A percentile compares a stretch with the other conserved stretches of the same genome.
phyloP scores from a whole-genome alignment of 208 protist species.

The Leishmania lainsoni region DNA sequence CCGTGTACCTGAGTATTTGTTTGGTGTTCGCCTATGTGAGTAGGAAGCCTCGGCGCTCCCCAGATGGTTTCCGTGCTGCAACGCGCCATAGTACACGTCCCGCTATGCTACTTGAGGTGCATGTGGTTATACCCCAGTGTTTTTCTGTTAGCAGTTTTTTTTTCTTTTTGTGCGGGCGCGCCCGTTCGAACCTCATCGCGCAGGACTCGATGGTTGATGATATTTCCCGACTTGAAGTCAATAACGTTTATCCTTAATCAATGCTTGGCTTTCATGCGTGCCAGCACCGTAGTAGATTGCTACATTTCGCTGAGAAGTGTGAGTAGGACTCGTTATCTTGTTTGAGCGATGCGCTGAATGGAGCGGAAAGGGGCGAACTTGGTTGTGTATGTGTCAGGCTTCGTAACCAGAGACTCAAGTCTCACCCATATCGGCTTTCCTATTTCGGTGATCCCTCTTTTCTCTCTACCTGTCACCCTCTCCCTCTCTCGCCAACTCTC shows the following conservation, averaged over 20 bases:
- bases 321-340: neutral
- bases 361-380: neutral
- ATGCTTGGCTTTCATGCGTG: neutral
- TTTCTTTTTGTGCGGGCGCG: neutral
- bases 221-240: neutral
- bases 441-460: neutral
- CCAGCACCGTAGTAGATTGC: neutral
- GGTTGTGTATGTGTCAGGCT: neutral
- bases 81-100: neutral
- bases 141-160: constrained; percentile 4
- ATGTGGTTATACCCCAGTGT: neutral
- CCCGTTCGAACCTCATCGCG: neutral
- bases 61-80: neutral
- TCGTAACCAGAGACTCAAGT: neutral
- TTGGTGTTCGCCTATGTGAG: neutral
- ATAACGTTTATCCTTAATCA: neutral
- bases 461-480: neutral
- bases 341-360: neutral
- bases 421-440: neutral
- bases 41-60: neutral
- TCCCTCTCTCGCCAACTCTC: neutral
- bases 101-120: neutral
- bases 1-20: neutral
- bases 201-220: neutral
- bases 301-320: neutral